A percentile compares a stretch with the other conserved stretches of the same genome.
These are phyloP conservation scores for Kalaharituber pfeilii DNA, from an alignment of 2,329 filamentous ascomycete genomes.

Conservation along the genomic window DNA sequence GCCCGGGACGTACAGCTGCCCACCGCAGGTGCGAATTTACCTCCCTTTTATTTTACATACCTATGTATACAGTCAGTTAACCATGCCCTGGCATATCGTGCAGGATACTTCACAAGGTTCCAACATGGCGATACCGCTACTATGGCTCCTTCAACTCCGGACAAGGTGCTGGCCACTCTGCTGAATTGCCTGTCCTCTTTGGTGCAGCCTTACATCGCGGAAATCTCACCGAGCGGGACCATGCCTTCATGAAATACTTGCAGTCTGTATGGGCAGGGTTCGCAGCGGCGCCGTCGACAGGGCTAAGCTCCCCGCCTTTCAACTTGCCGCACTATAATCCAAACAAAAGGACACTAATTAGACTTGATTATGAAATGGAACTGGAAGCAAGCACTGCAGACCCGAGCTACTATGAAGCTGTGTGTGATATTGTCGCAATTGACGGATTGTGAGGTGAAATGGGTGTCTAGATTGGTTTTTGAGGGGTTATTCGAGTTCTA, in stretches of 20 bases:
- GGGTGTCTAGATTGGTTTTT: no score
- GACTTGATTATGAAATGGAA: not conserved
- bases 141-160: not conserved
- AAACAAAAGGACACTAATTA: not conserved
- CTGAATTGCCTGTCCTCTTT: not conserved
- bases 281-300: conserved; percentile 1
- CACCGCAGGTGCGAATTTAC: not conserved
- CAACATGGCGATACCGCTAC: conserved; percentile 1
- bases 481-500: no score
- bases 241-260: not conserved
- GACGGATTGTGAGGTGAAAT: no score
- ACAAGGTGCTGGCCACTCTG: not conserved
- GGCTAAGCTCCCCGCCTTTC: not conserved
- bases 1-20: not conserved
- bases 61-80: not conserved
- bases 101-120: no score
- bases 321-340: not conserved
- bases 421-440: no score
- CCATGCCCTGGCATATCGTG: not conserved
- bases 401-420: not conserved
- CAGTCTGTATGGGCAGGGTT: conserved; percentile 4
- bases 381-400: not conserved
- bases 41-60: not conserved
- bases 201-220: not conserved
- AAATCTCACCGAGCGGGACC: not conserved